Evolutionary conservation across 2,329 filamentous ascomycete genomes (phyloP), one percentile per base, ranked within the genome.

Genomic region (Beauveria sp.): DNA sequence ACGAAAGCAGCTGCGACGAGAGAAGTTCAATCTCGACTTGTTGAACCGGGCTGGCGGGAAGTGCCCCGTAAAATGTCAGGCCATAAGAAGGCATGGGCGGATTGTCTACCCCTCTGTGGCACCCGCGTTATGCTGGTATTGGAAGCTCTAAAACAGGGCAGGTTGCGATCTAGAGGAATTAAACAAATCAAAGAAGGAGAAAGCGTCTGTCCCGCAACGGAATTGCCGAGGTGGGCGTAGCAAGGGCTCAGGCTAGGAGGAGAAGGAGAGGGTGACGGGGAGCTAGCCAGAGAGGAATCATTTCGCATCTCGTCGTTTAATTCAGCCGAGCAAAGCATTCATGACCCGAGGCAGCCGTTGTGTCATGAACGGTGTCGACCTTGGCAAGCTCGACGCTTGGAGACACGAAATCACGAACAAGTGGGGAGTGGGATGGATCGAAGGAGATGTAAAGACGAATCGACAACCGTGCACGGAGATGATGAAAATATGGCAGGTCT

Each of bases 61-160:
- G 22, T n/a, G 53, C 53, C 53, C 53, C 53, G 53, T 55, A 50
- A 50, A 48, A 50, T 50, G 44, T 57, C 44, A 57, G 55, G 55
- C 55, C 44, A 57, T 34, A 50, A 57, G 8, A 46, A 37, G 22
- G 47, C 12, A 30, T 16, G 48, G 28, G 24, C n/a, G 40, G 40
- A n/a, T 55, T 30, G 53, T 8, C 22, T 20, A 41, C 55, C 46
- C 55, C 22, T 41, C 54, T 57, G 43, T 40, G 55, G 43, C 54
- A 55, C 51, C 34, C 51, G 7, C 41, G 34, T 28, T 28, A 30
- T 20, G 16, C 26, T 30, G 26, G 47, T 53, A 37, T 4, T 46
- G 22, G n/a, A n/a, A 16, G 22, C 40, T 44, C 37, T 22, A 24
- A 28, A 28, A 55, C 24, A 30, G 24, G 30, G 30, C 50, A 52